These are phyloP conservation scores for Ganoderma leucocontextum DNA, from an alignment of 1,284 basidiomycete genomes.

Conservation along the genomic window DNA sequence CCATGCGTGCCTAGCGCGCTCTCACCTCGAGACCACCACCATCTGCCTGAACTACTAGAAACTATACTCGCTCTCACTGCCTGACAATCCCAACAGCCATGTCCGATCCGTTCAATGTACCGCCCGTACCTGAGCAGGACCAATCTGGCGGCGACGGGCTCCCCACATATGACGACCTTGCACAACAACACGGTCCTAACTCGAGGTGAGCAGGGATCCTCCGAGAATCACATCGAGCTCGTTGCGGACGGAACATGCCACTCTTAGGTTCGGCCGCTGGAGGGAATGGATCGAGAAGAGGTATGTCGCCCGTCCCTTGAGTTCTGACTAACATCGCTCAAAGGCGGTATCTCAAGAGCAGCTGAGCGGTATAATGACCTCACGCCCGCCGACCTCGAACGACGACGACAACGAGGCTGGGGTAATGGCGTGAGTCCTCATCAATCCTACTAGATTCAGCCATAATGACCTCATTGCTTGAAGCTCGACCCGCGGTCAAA, in stretches of 20 bases:
- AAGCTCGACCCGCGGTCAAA: constrained; percentile 21
- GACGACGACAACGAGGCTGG: constrained; percentile 75
- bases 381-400: constrained; percentile 61
- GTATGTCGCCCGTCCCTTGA: constrained; percentile 47
- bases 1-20: constrained; percentile 6
- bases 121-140: constrained; percentile 61
- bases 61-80: not conserved
- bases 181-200: constrained; percentile 75
- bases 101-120: constrained; percentile 35
- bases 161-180: constrained; percentile 81
- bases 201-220: constrained; percentile 60
- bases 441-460: constrained; percentile 1
- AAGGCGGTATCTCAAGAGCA: constrained; percentile 57
- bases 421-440: constrained; percentile 49
- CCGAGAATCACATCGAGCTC: constrained; percentile 1
- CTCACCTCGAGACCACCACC: not conserved
- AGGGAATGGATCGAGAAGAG: constrained; percentile 86
- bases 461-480: constrained; percentile 11
- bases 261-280: constrained; percentile 81
- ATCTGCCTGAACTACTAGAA: not conserved
- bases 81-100: constrained; percentile 27
- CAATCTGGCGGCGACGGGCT: constrained; percentile 63
- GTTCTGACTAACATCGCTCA: constrained; percentile 17
- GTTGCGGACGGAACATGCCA: constrained; percentile 1
- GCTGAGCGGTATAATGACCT: constrained; percentile 78